phyloP scores from a whole-genome alignment of 106 monocot species.

The Gastrodia elata region DNA sequence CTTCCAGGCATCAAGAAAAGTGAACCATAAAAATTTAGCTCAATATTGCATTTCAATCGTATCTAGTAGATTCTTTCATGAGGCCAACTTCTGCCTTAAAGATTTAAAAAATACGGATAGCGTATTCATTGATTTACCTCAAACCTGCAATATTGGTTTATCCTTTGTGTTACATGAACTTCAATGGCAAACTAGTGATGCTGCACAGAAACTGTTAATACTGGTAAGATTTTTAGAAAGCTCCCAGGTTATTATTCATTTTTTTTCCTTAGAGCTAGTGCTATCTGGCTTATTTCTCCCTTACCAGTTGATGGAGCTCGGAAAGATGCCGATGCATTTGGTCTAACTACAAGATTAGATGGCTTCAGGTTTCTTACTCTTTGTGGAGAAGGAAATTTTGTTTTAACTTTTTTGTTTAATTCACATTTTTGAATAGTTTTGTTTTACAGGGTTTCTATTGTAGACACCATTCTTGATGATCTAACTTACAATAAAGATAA shows the following conservation, averaged over 20 bases:
- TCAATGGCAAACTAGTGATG: constrained; percentile 24
- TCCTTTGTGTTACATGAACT: constrained; percentile 29
- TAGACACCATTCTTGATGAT: constrained; percentile 82
- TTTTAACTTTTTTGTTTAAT: background rate
- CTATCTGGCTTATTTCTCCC: constrained; percentile 6
- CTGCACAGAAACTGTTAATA: constrained; percentile 45
- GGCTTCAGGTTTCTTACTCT: constrained; percentile 39
- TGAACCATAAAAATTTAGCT: constrained; percentile 53
- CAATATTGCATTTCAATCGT: constrained; percentile 56
- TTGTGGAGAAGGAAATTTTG: constrained; percentile 1
- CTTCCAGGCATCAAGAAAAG: constrained; percentile 58
- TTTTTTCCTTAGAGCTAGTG: background rate
- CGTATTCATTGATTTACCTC: constrained; percentile 14
- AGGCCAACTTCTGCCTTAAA: constrained; percentile 4
- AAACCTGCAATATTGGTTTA: constrained; percentile 31
- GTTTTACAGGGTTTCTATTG: constrained; percentile 33
- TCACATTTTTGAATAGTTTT: background rate
- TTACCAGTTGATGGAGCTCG: constrained; percentile 60
- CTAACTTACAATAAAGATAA: constrained; percentile 61
- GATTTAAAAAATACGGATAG: constrained; percentile 16
- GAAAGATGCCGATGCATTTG: constrained; percentile 60
- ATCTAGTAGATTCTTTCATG: constrained; percentile 22
- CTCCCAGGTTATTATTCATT: background rate
- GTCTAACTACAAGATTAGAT: constrained; percentile 64
- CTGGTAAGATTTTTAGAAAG: constrained; percentile 35